Percentiles rank a stretch among this genome's conserved stretches.
These are phyloP conservation scores for Sporodiniella umbellata DNA, from an alignment of 371 early-diverging fungal genomes.

Conservation along the genomic window DNA sequence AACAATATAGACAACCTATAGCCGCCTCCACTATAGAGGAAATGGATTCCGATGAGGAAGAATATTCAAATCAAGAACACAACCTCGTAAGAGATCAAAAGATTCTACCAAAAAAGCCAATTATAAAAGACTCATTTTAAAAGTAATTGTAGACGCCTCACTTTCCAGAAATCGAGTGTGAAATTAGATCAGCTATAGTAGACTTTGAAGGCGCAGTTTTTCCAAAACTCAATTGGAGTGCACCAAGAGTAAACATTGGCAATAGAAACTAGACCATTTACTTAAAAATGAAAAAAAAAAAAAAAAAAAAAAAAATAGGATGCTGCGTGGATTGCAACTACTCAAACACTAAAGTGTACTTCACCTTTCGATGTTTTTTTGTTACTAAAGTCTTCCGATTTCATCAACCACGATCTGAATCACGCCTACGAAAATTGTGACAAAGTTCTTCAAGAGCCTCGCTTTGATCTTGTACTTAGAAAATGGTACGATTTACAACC, in stretches of 20 bases:
- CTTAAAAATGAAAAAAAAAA: not conserved
- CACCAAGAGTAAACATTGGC: slow-evolving; percentile 82
- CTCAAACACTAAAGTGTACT: slow-evolving; percentile 75
- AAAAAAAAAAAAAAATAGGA: slow-evolving; percentile 46
- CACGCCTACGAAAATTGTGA: slow-evolving; percentile 68
- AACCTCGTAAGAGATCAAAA: slow-evolving; percentile 22
- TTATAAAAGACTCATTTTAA: not conserved
- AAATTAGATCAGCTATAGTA: slow-evolving; percentile 65
- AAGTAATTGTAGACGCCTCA: slow-evolving; percentile 30
- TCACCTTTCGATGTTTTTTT: slow-evolving; percentile 77
- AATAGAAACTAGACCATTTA: not conserved
- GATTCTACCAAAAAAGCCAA: slow-evolving; percentile 43
- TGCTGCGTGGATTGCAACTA: slow-evolving; percentile 87
- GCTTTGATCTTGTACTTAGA: slow-evolving; percentile 67
- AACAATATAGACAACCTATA: slow-evolving; percentile 29
- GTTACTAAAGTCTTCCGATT: slow-evolving; percentile 88
- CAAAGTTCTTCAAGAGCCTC: slow-evolving; percentile 2
- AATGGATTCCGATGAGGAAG: slow-evolving; percentile 45
- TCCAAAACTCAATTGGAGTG: slow-evolving; percentile 93
- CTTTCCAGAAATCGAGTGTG: slow-evolving; percentile 59
- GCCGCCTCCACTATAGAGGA: slow-evolving; percentile 43
- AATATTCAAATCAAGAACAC: slow-evolving; percentile 24
- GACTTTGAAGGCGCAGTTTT: slow-evolving; percentile 82
- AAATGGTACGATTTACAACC: slow-evolving; percentile 86
- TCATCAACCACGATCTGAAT: slow-evolving; percentile 81